Conservation (phyloP, 1,284 basidiomycete species). For the Fomitopsis schrenkii region DNA sequence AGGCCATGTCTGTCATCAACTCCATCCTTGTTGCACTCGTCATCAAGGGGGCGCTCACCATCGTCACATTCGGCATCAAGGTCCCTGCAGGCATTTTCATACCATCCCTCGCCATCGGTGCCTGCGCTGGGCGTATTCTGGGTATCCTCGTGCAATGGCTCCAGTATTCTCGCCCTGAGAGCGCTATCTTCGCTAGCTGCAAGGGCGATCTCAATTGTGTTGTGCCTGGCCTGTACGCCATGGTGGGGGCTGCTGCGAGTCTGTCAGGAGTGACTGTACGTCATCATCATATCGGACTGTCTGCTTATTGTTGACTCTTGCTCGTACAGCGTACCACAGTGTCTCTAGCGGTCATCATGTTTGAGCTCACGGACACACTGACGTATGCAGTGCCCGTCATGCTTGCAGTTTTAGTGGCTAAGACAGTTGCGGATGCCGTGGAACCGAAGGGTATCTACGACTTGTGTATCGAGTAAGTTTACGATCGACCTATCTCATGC, state of each 20-base stretch:
- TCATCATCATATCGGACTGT: not conserved
- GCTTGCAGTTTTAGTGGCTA: conserved; percentile 87
- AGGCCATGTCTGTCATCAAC: conserved; percentile 64
- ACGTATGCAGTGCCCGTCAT: conserved; percentile 96
- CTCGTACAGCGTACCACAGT: conserved; percentile 72
- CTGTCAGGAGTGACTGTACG: conserved; percentile 83
- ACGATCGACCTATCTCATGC: conserved; percentile 12
- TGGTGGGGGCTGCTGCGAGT: conserved; percentile 89
- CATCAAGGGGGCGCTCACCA: conserved; percentile 80
- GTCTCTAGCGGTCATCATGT: conserved; percentile 95
- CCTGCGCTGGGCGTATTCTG: conserved; percentile 87
- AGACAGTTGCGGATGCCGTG: conserved; percentile 88
- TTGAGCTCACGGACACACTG: conserved; percentile 92
- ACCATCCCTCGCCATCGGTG: conserved; percentile 93
- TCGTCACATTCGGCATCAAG: conserved; percentile 94
- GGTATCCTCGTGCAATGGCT: conserved; percentile 83
- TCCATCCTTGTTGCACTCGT: conserved; percentile 74
- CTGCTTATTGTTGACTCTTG: not conserved
- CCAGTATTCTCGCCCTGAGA: conserved; percentile 64
- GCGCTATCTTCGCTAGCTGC: conserved; percentile 65
- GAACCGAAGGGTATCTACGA: conserved; percentile 97
- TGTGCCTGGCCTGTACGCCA: conserved; percentile 85
- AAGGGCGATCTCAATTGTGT: conserved; percentile 64
- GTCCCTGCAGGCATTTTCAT: conserved; percentile 97
- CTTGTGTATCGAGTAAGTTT: conserved; percentile 80